Evolutionary conservation across 2,329 filamentous ascomycete genomes (phyloP), one percentile per base, ranked within the genome.

Genomic region (Beauveria rudraprayagi): DNA sequence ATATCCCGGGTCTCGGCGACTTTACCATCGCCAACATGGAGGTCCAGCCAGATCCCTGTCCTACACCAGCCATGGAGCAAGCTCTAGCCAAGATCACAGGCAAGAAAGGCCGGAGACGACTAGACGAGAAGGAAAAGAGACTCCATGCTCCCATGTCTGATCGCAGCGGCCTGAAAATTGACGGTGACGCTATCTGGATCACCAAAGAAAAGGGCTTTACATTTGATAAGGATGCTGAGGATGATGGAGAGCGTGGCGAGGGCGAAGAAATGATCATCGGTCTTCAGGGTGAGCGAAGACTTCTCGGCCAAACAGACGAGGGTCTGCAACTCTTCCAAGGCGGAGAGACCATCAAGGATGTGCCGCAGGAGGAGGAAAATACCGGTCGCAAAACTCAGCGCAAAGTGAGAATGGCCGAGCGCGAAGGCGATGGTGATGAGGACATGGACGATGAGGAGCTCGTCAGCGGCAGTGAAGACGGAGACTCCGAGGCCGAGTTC

Each of bases 121-220:
- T 99, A 16, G 94, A 95, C 37, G 94, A 99, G 71, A 99, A 97
- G 76, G 93, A 99, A 71, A 97, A 97, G 77, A 85, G 95, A 67
- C 78, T 99, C 5, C 95, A 97, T 74, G 95, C 94, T 3, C 95
- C 94, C 40, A 97, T 99, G 93, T 96, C 92, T 28, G 94, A 99
- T 75, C 92, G 96, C 40, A 95, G 92, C 66, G 94, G 94, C 68
- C 84, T 99, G 14, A 87, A 97, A 71, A 93, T 99, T 56, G 94
- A 99, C 67, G 96, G 96, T 63, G 94, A 99, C 75, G 92, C 93
- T 8, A 92, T 99, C 43, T 99, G 96, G 77, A 97, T 88, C 63
- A 87, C 85, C 10, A 77, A 83, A 61, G 84, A 88, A 56, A 87
- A 86, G 67, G 85, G 85, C 0, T 88, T 88, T 67, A 95, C 84